Base-by-base conservation (phyloP, 257 asterid genomes). In the Fraxinus pennsylvanica region DNA sequence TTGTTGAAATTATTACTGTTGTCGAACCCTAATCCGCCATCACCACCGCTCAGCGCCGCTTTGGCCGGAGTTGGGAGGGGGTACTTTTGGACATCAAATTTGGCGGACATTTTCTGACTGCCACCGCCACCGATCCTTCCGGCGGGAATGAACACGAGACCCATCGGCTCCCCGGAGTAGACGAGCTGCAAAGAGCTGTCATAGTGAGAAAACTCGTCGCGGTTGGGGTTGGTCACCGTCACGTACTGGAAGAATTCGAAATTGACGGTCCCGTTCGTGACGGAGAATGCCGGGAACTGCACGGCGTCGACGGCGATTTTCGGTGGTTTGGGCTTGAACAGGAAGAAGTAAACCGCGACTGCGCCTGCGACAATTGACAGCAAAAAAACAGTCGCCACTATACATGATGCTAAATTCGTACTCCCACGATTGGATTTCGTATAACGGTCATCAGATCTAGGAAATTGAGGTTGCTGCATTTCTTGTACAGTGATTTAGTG, bases 181-280 rank as follows among this genome's bases (percentile, higher is more conserved):
- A 85, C 92, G 21, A 94, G 89, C 91, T 92, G 95, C 67, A 94
- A 88, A n/a, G 99, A 90, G 91, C 97, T 92, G 90, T 92, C 99
- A 85, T 90, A 94, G 90, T 94, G 99, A 33, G 97, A 90, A 84
- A 94, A 94, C 70, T 87, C 92, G 79, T 91, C 97, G 65, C 97
- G 89, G 87, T 94, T 94, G 0, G 99, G 97, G 87, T 94, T 94
- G 1, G 90, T 85, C 17, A 94, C 98, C 27, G 98, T 89, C 86
- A 91, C 97, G 84, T 79, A 90, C 73, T 94, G 98, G 87, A 94
- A 84, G 88, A 92, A 92, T 54, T 93, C 90, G 89, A 94, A 92
- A 87, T 90, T 81, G 66, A 94, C 90, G 76, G 94, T 89, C 82
- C 92, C 93, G 83, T 94, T 94, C 0, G 94, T 54, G 87, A 87